Percentiles rank a stretch among this genome's conserved stretches.
phyloP scores from a whole-genome alignment of 148 eudicot species.

The Suaeda aralocaspica region DNA sequence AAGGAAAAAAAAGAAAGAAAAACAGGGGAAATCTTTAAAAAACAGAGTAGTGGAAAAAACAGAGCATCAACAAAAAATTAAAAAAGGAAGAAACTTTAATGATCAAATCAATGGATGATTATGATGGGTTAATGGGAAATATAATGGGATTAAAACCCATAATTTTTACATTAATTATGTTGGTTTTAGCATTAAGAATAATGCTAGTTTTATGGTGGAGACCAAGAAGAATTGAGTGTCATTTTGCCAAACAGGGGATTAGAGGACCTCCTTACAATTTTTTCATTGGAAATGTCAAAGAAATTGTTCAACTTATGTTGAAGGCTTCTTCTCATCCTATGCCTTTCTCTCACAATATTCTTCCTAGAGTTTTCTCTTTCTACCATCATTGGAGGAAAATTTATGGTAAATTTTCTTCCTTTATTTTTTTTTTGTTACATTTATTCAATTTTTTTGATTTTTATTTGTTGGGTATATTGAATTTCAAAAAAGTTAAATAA shows the following conservation, averaged over 20 bases:
- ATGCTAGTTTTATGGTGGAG: conserved; percentile 73
- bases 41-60: conserved; percentile 20
- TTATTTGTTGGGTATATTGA: conserved; percentile 1
- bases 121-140: conserved; percentile 12
- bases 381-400: conserved; percentile 96
- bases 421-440: not conserved
- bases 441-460: too few species aligned
- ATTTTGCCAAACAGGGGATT: conserved; percentile 81
- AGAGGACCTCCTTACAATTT: conserved; percentile 82
- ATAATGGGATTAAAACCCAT: conserved; percentile 27
- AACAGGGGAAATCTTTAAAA: not conserved
- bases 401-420: conserved; percentile 48
- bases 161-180: conserved; percentile 23
- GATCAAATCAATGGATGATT: conserved; percentile 17
- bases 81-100: not conserved
- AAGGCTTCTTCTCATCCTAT: conserved; percentile 75
- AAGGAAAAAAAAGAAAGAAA: too few species aligned
- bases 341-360: conserved; percentile 77
- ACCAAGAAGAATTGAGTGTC: conserved; percentile 65
- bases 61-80: not conserved
- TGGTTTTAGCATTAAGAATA: conserved; percentile 36
- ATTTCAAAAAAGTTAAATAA: not conserved
- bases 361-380: conserved; percentile 91
- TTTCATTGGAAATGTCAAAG: conserved; percentile 83
- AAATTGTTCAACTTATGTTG: conserved; percentile 63